Evolutionary conservation across 1,284 basidiomycete genomes (phyloP).

Genomic region (Fistulina hepatica): DNA sequence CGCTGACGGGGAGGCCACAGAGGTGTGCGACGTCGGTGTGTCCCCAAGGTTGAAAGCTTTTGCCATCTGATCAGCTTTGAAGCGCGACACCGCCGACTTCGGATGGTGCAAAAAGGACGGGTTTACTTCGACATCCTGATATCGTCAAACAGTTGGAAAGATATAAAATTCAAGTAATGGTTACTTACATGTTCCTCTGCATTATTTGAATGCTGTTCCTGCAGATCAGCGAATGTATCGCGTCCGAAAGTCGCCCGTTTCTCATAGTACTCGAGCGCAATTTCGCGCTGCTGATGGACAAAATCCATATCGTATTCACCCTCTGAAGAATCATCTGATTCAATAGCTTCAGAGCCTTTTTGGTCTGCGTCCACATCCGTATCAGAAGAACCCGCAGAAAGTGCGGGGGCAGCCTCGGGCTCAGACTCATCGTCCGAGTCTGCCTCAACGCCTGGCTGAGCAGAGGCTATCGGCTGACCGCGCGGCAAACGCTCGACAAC

Average conservation of each 20-base stretch:
- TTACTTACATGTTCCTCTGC: background rate
- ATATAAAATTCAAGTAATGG: background rate
- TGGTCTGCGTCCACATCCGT: conserved; percentile 18
- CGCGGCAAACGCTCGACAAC: conserved; percentile 53
- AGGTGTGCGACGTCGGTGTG: too few species aligned
- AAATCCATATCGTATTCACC: conserved; percentile 46
- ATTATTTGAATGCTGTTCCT: conserved; percentile 25
- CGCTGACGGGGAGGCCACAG: too few species aligned
- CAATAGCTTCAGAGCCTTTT: conserved; percentile 21
- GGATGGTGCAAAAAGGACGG: conserved; percentile 15
- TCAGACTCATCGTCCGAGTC: conserved; percentile 46
- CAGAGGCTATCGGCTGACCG: conserved; percentile 16
- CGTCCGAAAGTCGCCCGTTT: conserved; percentile 46
- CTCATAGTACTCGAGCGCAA: conserved; percentile 59
- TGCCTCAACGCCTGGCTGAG: conserved; percentile 21
- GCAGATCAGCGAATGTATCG: conserved; percentile 39
- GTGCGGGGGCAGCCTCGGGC: conserved; percentile 8
- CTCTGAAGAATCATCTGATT: conserved; percentile 26
- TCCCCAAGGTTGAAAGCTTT: conserved; percentile 31
- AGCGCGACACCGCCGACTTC: conserved; percentile 47
- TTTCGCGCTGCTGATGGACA: conserved; percentile 58
- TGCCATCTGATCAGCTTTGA: conserved; percentile 44
- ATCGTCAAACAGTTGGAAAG: background rate
- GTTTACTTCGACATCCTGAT: background rate
- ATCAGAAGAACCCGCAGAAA: conserved; percentile 18